These are phyloP conservation scores for Carpinus viminea DNA, from an alignment of 306 rosid genomes.

Conservation along the genomic window DNA sequence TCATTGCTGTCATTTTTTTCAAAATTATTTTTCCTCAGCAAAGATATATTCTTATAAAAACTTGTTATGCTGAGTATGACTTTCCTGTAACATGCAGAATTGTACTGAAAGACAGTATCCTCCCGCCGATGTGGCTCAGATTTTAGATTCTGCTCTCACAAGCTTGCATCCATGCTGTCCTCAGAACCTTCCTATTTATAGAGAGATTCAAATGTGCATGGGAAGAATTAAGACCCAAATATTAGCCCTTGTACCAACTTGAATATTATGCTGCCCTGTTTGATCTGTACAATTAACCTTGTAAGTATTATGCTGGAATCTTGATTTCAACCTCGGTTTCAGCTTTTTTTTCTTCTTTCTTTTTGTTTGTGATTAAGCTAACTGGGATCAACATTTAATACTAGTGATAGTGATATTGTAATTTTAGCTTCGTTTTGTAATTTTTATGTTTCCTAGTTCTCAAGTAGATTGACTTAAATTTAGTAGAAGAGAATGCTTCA, in stretches of 20 bases:
- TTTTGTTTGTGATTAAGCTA: conserved; percentile 3
- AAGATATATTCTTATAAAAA: too few species aligned
- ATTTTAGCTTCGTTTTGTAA: conserved; percentile 17
- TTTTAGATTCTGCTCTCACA: conserved; percentile 73
- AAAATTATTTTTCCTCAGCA: neutral
- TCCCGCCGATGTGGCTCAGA: conserved; percentile 83
- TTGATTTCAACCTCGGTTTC: neutral
- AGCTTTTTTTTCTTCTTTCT: conserved; percentile 4
- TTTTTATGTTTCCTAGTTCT: neutral
- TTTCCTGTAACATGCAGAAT: conserved; percentile 48
- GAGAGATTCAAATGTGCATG: conserved; percentile 92
- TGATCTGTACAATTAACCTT: conserved; percentile 7
- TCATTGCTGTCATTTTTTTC: neutral
- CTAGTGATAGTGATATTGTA: conserved; percentile 19
- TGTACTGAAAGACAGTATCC: conserved; percentile 93
- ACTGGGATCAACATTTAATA: neutral
- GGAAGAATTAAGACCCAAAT: conserved; percentile 94
- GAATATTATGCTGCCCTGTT: conserved; percentile 23
- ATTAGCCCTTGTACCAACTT: conserved; percentile 84
- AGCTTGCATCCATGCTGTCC: conserved; percentile 72
- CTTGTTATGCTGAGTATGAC: conserved; percentile 14
- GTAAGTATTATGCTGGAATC: conserved; percentile 37
- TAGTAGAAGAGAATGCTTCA: neutral
- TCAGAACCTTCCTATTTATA: conserved; percentile 74
- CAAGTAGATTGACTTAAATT: conserved; percentile 1